These are phyloP conservation scores for Artemisia argyi DNA, from an alignment of 129 eudicot genomes.

Conservation along the genomic window DNA sequence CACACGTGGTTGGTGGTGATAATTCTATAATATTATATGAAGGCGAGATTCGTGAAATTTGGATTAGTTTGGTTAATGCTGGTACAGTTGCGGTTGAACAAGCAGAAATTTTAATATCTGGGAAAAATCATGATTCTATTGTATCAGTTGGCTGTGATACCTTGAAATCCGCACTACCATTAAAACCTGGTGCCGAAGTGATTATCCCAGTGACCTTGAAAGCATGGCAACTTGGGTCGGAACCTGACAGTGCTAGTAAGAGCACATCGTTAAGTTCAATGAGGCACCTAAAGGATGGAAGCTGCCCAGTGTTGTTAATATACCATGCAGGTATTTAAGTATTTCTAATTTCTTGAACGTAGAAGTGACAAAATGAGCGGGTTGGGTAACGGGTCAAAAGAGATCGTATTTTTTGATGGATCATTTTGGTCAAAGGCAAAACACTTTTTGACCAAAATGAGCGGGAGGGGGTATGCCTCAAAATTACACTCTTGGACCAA, in stretches of 20 bases:
- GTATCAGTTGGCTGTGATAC: constrained; percentile 66
- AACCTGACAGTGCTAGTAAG: constrained; percentile 50
- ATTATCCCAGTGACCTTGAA: constrained; percentile 76
- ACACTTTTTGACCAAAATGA: neutral
- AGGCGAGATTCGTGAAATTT: constrained; percentile 88
- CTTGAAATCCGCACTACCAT: constrained; percentile 71
- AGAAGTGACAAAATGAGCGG: neutral
- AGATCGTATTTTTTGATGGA: neutral
- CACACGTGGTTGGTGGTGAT: constrained; percentile 85
- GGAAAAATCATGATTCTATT: constrained; percentile 90
- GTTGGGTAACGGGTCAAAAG: neutral
- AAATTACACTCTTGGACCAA: neutral
- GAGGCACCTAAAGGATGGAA: constrained; percentile 69
- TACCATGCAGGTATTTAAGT: constrained; percentile 78
- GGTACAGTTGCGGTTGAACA: constrained; percentile 93
- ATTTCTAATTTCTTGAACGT: neutral
- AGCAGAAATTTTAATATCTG: constrained; percentile 75
- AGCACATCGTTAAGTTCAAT: constrained; percentile 33
- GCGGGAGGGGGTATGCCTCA: neutral
- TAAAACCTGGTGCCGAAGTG: constrained; percentile 93
- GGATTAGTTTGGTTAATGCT: constrained; percentile 84
- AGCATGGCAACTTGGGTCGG: constrained; percentile 86
- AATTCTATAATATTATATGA: constrained; percentile 78
- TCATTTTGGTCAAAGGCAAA: neutral
- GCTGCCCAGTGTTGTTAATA: constrained; percentile 71